phyloP scores from a whole-genome alignment of 768 basidiomycete species.

The Amyloporia xantha region DNA sequence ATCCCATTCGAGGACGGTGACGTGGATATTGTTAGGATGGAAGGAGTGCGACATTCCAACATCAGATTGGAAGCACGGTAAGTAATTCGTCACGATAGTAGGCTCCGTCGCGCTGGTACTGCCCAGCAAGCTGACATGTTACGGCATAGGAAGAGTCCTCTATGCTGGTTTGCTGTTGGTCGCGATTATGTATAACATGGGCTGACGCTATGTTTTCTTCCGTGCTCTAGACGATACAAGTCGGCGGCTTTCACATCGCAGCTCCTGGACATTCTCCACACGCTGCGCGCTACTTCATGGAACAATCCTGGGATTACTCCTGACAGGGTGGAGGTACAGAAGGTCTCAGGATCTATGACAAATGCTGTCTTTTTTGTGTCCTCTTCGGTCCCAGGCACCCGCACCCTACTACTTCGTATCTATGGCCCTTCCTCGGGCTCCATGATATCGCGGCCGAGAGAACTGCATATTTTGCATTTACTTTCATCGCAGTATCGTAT shows the following conservation, averaged over 20 bases:
- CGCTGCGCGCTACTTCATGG: conserved; percentile 59
- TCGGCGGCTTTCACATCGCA: conserved; percentile 46
- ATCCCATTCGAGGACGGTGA: conserved; percentile 31
- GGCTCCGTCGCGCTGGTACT: conserved; percentile 16
- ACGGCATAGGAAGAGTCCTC: conserved; percentile 18
- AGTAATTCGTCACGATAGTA: conserved; percentile 26
- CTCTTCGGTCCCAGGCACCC: conserved; percentile 41
- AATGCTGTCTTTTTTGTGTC: conserved; percentile 98
- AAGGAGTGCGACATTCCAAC: conserved; percentile 55
- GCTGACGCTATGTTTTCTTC: conserved; percentile 23
- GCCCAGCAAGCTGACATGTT: conserved; percentile 16
- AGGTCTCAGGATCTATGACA: conserved; percentile 87
- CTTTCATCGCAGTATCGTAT: conserved; percentile 85
- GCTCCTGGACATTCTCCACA: conserved; percentile 48
- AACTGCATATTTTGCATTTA: conserved; percentile 82
- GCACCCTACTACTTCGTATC: conserved; percentile 80
- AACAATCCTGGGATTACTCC: conserved; percentile 36
- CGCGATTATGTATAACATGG: conserved; percentile 27
- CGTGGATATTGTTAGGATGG: conserved; percentile 41
- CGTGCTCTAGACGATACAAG: conserved; percentile 52
- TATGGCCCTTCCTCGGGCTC: conserved; percentile 84
- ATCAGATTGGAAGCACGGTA: conserved; percentile 63
- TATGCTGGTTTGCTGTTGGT: conserved; percentile 30
- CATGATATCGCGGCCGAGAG: conserved; percentile 82
- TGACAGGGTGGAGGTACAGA: conserved; percentile 54